Evolutionary conservation across 306 rosid genomes (phyloP).

Genomic region (Cucumis hystrix): DNA sequence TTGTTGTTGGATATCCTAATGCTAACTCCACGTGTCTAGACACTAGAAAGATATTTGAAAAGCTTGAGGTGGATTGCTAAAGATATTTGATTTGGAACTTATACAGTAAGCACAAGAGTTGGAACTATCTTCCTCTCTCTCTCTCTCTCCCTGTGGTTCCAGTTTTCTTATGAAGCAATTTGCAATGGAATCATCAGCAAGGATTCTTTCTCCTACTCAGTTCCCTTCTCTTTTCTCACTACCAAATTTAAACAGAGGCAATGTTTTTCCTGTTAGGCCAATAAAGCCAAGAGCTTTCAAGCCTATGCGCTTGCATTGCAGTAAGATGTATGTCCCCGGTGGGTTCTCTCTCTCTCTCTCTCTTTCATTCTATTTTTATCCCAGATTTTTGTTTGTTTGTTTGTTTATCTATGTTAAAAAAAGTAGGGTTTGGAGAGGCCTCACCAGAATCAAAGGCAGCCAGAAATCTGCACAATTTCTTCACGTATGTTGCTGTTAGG

Average conservation of each 20-base stretch:
- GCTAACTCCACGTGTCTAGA: neutral
- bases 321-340: constrained; percentile 93
- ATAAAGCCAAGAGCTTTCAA: constrained; percentile 26
- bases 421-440: constrained; percentile 85
- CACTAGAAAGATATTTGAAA: neutral
- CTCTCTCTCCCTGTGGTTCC: neutral
- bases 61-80: neutral
- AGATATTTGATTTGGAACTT: neutral
- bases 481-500: constrained; percentile 66
- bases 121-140: neutral
- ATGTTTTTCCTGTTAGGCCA: constrained; percentile 23
- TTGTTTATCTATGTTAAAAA: neutral
- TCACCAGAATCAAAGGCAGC: constrained; percentile 92
- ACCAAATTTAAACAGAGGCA: constrained; percentile 18
- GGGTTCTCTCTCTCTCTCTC: constrained; percentile 14
- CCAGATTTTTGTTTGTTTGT: neutral
- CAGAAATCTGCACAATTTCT: constrained; percentile 65
- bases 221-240: constrained; percentile 37
- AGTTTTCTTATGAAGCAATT: neutral
- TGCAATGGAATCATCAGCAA: constrained; percentile 50
- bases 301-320: constrained; percentile 44
- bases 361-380: neutral
- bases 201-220: constrained; percentile 31
- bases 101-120: neutral
- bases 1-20: neutral